A percentile compares a stretch with the other conserved stretches of the same genome.
Conservation (phyloP, 768 basidiomycete species). For the Boletus subcaerulescens region DNA sequence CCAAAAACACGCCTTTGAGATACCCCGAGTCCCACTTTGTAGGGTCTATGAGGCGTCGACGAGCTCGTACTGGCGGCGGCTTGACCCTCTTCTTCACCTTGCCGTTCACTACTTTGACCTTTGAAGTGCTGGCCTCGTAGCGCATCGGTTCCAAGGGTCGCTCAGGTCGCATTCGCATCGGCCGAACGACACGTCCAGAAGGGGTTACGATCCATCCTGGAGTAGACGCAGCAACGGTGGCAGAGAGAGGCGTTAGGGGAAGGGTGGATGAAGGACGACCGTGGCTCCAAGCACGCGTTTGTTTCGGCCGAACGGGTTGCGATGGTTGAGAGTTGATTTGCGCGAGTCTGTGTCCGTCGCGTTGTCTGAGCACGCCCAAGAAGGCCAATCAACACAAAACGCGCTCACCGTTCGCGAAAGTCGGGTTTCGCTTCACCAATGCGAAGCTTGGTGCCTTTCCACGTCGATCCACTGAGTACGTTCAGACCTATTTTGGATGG, state of each 20-base stretch:
- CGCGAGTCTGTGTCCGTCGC: slow-evolving; percentile 4
- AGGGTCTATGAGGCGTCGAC: slow-evolving; percentile 68
- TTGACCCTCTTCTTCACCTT: slow-evolving; percentile 45
- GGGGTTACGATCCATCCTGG: slow-evolving; percentile 72
- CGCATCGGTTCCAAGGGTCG: slow-evolving; percentile 46
- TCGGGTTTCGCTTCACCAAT: slow-evolving; percentile 84
- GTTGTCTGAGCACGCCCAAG: neutral
- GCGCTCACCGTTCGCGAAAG: slow-evolving; percentile 54
- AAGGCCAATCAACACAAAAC: neutral
- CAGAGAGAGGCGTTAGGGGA: slow-evolving; percentile 60
- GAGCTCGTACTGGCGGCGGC: slow-evolving; percentile 55
- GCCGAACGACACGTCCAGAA: slow-evolving; percentile 61
- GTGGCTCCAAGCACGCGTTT: slow-evolving; percentile 35
- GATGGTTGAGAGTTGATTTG: slow-evolving; percentile 15
- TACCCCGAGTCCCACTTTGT: slow-evolving; percentile 67
- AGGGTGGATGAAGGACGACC: slow-evolving; percentile 58
- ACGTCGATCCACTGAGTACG: slow-evolving; percentile 73
- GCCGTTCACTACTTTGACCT: slow-evolving; percentile 13
- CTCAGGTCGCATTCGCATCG: slow-evolving; percentile 67
- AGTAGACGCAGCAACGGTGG: slow-evolving; percentile 48
- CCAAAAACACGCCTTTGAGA: slow-evolving; percentile 67
- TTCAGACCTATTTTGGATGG: slow-evolving; percentile 55
- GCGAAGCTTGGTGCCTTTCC: slow-evolving; percentile 84
- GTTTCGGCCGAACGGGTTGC: slow-evolving; percentile 40
- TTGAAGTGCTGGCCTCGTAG: slow-evolving; percentile 1